These are phyloP conservation scores for Jaltomata sinuosa DNA, from an alignment of 257 asterid genomes.

Conservation along the genomic window DNA sequence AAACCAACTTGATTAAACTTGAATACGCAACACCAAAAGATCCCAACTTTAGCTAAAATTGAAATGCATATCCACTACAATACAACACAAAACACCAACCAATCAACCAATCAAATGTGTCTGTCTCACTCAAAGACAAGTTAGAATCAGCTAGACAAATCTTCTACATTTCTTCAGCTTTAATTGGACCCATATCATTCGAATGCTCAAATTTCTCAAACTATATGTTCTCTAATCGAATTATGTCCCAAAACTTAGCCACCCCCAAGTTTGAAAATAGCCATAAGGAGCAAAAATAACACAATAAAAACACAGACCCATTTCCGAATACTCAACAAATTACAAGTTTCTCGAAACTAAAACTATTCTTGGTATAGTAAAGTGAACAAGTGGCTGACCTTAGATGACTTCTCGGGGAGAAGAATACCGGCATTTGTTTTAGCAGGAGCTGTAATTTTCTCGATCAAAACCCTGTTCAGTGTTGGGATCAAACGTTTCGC, in stretches of 20 bases:
- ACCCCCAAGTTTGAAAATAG: too few species aligned
- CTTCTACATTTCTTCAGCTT: not conserved
- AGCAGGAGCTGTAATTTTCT: conserved; percentile 69
- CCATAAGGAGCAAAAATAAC: too few species aligned
- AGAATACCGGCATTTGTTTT: conserved; percentile 82
- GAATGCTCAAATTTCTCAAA: not conserved
- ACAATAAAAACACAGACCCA: too few species aligned
- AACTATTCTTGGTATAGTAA: too few species aligned
- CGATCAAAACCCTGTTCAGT: conserved; percentile 75
- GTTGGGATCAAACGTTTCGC: conserved; percentile 79
- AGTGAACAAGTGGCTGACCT: too few species aligned
- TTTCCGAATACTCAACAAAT: not conserved
- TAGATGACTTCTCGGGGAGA: conserved; percentile 73
- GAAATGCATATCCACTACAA: not conserved
- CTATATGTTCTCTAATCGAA: not conserved
- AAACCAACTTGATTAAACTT: not conserved
- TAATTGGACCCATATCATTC: not conserved
- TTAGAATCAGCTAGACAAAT: not conserved
- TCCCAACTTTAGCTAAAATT: not conserved
- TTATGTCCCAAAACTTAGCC: too few species aligned
- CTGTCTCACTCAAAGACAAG: not conserved
- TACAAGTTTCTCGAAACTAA: not conserved
- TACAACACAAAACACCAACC: not conserved
- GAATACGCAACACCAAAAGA: not conserved
- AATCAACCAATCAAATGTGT: too few species aligned